Evolutionary conservation across 2,329 filamentous ascomycete species (phyloP).

Genomic region (Aspergillus piperis): DNA sequence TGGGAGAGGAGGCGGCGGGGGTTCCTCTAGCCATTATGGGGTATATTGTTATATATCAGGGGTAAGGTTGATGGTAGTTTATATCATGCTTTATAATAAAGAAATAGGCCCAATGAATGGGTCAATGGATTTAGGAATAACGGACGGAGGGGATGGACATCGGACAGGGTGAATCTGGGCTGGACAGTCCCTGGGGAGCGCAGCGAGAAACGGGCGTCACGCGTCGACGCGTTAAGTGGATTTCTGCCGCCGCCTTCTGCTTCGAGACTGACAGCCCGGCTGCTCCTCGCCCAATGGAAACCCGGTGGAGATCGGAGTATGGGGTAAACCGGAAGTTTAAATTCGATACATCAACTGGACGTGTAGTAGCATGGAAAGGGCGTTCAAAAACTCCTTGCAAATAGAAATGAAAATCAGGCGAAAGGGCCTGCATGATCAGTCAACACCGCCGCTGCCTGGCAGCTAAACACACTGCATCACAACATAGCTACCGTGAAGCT

Average conservation of each 20-base stretch:
- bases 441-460: no score
- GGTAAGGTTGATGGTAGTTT: not conserved
- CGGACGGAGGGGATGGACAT: not conserved
- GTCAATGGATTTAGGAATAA: not conserved
- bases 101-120: not conserved
- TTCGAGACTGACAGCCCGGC: not conserved
- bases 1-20: conserved; percentile 36
- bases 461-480: no score
- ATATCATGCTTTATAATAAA: conserved; percentile 7
- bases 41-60: not conserved
- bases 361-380: no score
- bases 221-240: conserved; percentile 39
- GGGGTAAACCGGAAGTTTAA: no score
- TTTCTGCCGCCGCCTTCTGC: conserved; percentile 14
- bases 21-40: conserved; percentile 42
- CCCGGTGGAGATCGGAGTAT: no score
- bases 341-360: no score
- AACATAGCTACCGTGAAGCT: no score
- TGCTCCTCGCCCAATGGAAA: no score
- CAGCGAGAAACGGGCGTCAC: no score
- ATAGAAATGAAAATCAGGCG: no score
- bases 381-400: no score
- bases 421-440: no score
- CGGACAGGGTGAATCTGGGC: not conserved
- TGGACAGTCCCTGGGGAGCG: not conserved